Evolutionary conservation across 345 rosid species (phyloP).

Genomic region (Populus alba): DNA sequence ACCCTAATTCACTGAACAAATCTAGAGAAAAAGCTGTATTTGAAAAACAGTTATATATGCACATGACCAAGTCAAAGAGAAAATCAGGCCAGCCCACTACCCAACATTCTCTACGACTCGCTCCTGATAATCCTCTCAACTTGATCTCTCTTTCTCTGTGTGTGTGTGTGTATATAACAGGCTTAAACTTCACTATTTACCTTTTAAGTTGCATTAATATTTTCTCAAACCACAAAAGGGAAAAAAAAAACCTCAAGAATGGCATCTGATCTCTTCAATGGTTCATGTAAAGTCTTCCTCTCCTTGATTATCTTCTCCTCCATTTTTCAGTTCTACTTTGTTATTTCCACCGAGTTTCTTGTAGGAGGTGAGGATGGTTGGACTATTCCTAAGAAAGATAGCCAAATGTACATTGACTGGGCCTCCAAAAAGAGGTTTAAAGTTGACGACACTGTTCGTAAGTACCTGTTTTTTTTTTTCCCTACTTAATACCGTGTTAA

Average conservation of each 20-base stretch:
- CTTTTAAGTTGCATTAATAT: too few relatives aligned
- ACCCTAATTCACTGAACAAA: not conserved
- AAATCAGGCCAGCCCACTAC: not conserved
- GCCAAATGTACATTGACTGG: slow-evolving; percentile 15
- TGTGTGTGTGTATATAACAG: too few relatives aligned
- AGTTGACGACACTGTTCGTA: slow-evolving; percentile 20
- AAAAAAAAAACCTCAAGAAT: too few relatives aligned
- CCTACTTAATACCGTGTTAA: not conserved
- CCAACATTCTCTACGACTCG: not conserved
- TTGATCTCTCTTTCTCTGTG: not conserved
- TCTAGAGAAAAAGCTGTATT: not conserved
- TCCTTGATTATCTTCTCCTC: slow-evolving; percentile 1
- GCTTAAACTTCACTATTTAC: too few relatives aligned
- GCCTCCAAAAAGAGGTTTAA: slow-evolving; percentile 22
- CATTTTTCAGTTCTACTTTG: not conserved
- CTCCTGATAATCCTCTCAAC: not conserved
- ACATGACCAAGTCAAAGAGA: slow-evolving; percentile 3
- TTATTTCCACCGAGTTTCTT: slow-evolving; percentile 8
- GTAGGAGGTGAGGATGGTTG: slow-evolving; percentile 25
- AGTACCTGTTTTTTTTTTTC: not conserved
- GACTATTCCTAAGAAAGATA: slow-evolving; percentile 16
- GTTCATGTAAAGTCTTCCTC: slow-evolving; percentile 7
- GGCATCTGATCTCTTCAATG: not conserved
- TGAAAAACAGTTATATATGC: not conserved
- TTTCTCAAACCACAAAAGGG: too few relatives aligned